Evolutionary conservation across 148 eudicot genomes (phyloP), one percentile per base, ranked within the genome.

Genomic region (Rhododendron kiyosumense): DNA sequence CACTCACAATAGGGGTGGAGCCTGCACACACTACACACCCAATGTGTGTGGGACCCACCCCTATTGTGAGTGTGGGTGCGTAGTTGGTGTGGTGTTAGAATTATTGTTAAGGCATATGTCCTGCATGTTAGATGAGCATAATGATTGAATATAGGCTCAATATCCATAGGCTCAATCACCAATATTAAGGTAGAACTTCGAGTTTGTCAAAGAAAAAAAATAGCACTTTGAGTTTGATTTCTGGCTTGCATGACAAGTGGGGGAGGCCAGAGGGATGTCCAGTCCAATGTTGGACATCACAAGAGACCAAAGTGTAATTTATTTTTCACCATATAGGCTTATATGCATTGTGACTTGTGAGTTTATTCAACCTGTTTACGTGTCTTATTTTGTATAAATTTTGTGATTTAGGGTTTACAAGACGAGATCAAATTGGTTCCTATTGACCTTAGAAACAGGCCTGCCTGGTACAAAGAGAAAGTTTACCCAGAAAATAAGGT

Each of bases 381-480:
- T n/a, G 36, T 11, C 22, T 57, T 51, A 26, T 18, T 65, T 34
- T 48, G 8, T 52, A 9, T 41, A 11, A 81, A 14, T 57, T 52
- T 73, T 61, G 77, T 32, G 69, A 82, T 83, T 79, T 88, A 96
- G 98, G 98, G 98, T 14, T 88, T 96, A 81, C 95, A 95, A 75
- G 92, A 94, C 48, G 85, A 96, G 88, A 96, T 96, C 85, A 87
- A 95, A 85, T 54, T 96, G 80, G 96, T 95, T 45, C 88, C 95
- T 15, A 91, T 95, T 26, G 81, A 88, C 89, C 91, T 95, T 57
- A 83, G 36, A 48, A 88, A 96, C 86, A 90, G 92, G 75, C 98
- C 98, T 30, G 88, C 88, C 75, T 96, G 98, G 98, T 96, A 96
- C 91, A 94, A 91, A 86, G 98, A 93, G 88, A 93, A 94, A 90